Evolutionary conservation across 1,139 yeast genomes (phyloP).

Genomic region (Hansenula sp.): DNA sequence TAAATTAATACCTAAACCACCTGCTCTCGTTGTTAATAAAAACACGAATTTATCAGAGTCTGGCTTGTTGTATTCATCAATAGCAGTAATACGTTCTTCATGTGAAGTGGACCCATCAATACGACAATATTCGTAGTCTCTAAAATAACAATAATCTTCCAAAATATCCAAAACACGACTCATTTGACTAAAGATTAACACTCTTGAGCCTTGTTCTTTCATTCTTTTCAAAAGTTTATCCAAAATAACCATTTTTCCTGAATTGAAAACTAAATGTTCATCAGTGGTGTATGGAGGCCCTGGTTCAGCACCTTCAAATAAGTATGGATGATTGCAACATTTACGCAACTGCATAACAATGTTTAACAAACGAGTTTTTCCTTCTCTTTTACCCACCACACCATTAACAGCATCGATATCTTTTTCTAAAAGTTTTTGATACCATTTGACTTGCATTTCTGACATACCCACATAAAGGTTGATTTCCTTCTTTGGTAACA

Average conservation of each 20-base stretch:
- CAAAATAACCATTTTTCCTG: slow-evolving; percentile 86
- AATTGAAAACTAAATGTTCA: slow-evolving; percentile 82
- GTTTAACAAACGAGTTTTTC: slow-evolving; percentile 82
- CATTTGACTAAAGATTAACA: slow-evolving; percentile 93
- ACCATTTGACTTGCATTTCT: slow-evolving; percentile 91
- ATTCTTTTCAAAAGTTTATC: slow-evolving; percentile 77
- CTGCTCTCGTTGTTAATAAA: slow-evolving; percentile 94
- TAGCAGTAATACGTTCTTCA: slow-evolving; percentile 87
- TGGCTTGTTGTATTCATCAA: slow-evolving; percentile 86
- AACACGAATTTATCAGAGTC: slow-evolving; percentile 81
- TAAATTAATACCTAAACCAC: slow-evolving; percentile 93
- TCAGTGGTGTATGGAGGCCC: slow-evolving; percentile 98
- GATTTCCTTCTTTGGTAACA: slow-evolving; percentile 85
- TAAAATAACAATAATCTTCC: slow-evolving; percentile 85
- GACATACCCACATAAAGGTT: slow-evolving; percentile 93
- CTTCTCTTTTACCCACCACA: slow-evolving; percentile 81
- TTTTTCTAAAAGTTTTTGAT: slow-evolving; percentile 79
- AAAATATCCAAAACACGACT: slow-evolving; percentile 84
- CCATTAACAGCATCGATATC: slow-evolving; percentile 97
- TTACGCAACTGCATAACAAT: slow-evolving; percentile 96
- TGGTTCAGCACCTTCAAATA: slow-evolving; percentile 98
- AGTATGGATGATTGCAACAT: slow-evolving; percentile 95
- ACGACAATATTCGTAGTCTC: slow-evolving; percentile 84
- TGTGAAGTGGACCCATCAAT: slow-evolving; percentile 95
- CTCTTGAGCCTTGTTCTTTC: slow-evolving; percentile 79